Evolutionary conservation across 106 monocot species (phyloP).

Genomic region (Dioscorea zingiberensis): DNA sequence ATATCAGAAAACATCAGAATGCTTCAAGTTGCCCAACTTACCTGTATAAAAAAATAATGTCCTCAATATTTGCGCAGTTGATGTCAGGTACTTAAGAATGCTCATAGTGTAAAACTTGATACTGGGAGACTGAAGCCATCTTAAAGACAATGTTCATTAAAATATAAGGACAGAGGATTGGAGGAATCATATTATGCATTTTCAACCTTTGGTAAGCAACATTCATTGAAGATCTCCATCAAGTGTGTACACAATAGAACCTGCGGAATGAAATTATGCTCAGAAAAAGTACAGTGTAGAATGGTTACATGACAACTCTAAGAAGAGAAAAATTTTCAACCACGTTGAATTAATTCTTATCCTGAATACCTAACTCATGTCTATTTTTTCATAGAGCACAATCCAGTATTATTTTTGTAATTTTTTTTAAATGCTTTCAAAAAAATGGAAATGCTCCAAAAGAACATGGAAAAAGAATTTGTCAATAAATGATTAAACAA

Average conservation of each 20-base stretch:
- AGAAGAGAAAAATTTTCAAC: too few species aligned
- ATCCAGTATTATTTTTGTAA: too few species aligned
- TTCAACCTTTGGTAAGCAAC: constrained; percentile 48
- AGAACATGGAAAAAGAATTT: too few species aligned
- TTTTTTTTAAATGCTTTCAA: too few species aligned
- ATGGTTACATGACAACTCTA: not conserved
- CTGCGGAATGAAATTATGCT: constrained; percentile 26
- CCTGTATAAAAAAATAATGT: constrained; percentile 86
- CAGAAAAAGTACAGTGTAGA: not conserved
- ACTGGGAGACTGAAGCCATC: constrained; percentile 50
- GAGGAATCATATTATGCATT: not conserved
- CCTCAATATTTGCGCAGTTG: constrained; percentile 32
- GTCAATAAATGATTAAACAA: too few species aligned
- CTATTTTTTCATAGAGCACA: too few species aligned
- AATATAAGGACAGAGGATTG: constrained; percentile 1
- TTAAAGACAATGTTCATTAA: not conserved
- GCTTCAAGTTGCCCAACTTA: constrained; percentile 12
- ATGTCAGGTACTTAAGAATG: constrained; percentile 57
- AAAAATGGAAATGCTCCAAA: too few species aligned
- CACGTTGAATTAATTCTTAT: too few species aligned
- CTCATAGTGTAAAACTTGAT: constrained; percentile 90
- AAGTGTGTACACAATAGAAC: constrained; percentile 93
- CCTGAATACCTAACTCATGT: too few species aligned
- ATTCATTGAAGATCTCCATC: constrained; percentile 78
- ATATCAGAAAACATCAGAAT: constrained; percentile 2